These are phyloP conservation scores for Populus deltoides DNA, from an alignment of 345 rosid species.

Conservation along the genomic window DNA sequence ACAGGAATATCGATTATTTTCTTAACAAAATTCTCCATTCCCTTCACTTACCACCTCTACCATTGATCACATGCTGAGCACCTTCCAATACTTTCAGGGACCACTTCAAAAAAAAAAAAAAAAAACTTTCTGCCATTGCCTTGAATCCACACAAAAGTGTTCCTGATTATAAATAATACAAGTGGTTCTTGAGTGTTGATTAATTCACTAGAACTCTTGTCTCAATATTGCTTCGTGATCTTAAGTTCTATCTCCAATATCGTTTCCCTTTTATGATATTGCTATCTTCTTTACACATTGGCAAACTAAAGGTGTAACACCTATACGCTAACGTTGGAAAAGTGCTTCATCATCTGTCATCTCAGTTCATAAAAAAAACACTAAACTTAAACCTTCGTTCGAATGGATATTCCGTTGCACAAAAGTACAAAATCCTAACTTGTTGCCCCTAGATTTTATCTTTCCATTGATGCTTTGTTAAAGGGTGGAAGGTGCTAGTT, in stretches of 20 bases:
- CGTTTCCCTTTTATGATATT: not conserved
- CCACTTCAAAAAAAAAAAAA: not conserved
- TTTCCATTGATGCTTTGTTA: not conserved
- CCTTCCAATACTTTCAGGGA: not conserved
- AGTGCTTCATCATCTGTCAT: not conserved
- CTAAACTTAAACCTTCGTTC: not conserved
- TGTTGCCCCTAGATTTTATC: not conserved
- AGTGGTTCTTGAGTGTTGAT: not conserved
- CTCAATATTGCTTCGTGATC: not conserved
- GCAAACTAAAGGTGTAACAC: not conserved
- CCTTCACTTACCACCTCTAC: not conserved
- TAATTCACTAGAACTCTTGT: not conserved
- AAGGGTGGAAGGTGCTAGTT: not conserved
- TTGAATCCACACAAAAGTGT: not conserved
- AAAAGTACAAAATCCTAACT: not conserved
- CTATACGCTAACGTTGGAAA: not conserved
- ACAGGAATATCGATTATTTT: not conserved
- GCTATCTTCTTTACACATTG: not conserved
- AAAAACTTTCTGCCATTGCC: not conserved
- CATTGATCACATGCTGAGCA: not conserved
- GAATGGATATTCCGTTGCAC: constrained; percentile 6
- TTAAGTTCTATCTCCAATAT: not conserved
- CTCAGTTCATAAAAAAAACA: not conserved
- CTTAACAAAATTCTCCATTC: not conserved
- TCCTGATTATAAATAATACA: not conserved